Conservation (phyloP, 306 rosid genomes). For the Mimosa pudica region DNA sequence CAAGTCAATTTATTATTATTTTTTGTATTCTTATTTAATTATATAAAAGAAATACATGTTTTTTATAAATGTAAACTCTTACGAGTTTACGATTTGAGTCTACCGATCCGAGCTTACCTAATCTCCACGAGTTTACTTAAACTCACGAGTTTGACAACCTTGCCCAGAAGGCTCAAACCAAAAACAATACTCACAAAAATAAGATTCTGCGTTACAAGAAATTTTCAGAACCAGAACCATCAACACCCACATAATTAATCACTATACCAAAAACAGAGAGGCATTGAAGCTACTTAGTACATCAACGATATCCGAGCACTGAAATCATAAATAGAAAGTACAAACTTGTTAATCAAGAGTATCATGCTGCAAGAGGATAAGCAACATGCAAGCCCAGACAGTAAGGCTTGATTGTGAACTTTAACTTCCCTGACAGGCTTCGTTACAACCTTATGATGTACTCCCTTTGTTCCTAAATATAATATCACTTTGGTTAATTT, state of each 20-base stretch:
- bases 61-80: no score
- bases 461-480: slow-evolving; percentile 50
- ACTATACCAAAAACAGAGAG: not conserved
- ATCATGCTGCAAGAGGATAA: slow-evolving; percentile 96
- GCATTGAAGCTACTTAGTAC: slow-evolving; percentile 61
- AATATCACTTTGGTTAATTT: no score
- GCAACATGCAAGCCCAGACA: slow-evolving; percentile 92
- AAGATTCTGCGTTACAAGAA: slow-evolving; percentile 72
- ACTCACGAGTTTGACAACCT: no score
- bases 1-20: no score
- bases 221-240: slow-evolving; percentile 29
- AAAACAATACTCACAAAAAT: slow-evolving; percentile 82
- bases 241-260: slow-evolving; percentile 32
- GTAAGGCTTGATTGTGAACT: slow-evolving; percentile 75
- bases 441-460: not conserved
- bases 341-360: slow-evolving; percentile 73
- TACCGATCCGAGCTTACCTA: no score
- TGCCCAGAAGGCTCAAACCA: slow-evolving; percentile 68
- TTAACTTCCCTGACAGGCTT: slow-evolving; percentile 48
- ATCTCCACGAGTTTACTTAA: no score
- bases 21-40: no score
- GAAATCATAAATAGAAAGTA: slow-evolving; percentile 88
- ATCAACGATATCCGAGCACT: slow-evolving; percentile 94
- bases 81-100: no score
- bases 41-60: no score